phyloP scores from a whole-genome alignment of 2,329 filamentous ascomycete genomes.

The Microdochium paspali region DNA sequence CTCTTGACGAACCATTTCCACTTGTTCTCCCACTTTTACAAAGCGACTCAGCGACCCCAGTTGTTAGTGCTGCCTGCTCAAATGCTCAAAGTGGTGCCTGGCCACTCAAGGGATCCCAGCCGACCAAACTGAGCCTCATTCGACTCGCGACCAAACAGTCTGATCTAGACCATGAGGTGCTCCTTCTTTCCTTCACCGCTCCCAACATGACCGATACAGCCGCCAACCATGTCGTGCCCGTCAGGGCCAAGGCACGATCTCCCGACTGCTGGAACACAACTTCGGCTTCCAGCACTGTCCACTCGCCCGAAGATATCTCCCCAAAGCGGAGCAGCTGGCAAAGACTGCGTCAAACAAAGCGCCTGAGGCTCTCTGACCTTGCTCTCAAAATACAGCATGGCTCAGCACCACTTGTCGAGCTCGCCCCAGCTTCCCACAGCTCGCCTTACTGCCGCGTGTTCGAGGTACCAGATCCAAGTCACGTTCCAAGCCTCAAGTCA shows the following conservation, averaged over 20 bases:
- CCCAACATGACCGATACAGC: background rate
- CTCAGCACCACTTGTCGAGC: background rate
- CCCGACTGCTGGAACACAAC: background rate
- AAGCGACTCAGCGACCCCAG: too few species aligned
- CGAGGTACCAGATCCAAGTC: background rate
- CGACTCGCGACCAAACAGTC: background rate
- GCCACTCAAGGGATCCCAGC: too few species aligned
- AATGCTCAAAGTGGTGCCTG: too few species aligned
- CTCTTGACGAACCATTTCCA: too few species aligned
- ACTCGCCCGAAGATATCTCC: background rate
- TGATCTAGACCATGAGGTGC: background rate
- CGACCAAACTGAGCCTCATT: background rate
- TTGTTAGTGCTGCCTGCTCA: too few species aligned
- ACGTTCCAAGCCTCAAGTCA: background rate
- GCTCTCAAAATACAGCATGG: background rate
- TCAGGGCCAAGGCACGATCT: background rate
- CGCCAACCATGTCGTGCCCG: background rate
- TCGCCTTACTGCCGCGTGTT: background rate
- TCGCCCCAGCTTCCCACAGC: background rate
- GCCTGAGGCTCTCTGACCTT: background rate
- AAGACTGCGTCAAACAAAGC: background rate
- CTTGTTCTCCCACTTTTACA: too few species aligned
- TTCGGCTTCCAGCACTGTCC: background rate
- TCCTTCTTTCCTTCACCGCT: background rate
- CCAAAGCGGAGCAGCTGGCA: background rate